These are phyloP conservation scores for Annulohypoxylon truncatum DNA, from an alignment of 2,329 filamentous ascomycete species.

Conservation along the genomic window DNA sequence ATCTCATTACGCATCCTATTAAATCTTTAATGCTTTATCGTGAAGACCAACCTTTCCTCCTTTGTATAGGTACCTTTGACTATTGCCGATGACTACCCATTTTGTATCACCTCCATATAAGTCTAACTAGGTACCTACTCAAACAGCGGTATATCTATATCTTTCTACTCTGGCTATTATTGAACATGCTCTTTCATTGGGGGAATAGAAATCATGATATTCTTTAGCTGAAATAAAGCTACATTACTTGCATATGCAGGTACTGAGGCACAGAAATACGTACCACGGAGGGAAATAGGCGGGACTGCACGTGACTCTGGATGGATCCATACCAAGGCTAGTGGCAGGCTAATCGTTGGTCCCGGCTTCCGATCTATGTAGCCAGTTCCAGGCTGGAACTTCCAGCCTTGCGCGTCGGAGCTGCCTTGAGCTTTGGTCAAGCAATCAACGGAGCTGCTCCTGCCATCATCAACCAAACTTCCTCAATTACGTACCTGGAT, in stretches of 20 bases:
- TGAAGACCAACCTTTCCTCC: neutral
- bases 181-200: no score
- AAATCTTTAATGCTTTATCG: neutral
- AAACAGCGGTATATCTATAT: no score
- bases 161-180: neutral
- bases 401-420: constrained; percentile 49
- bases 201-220: neutral
- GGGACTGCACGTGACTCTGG: constrained; percentile 12
- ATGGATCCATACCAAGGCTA: constrained; percentile 1
- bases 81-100: neutral
- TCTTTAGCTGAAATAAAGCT: neutral
- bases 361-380: constrained; percentile 19
- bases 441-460: constrained; percentile 31
- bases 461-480: constrained; percentile 43
- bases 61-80: no score
- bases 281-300: neutral
- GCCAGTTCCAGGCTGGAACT: no score
- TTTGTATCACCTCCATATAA: neutral
- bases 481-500: constrained; percentile 7
- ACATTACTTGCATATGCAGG: constrained; percentile 12
- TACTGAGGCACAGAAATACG: neutral
- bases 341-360: constrained; percentile 2
- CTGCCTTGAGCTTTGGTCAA: constrained; percentile 46
- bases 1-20: neutral
- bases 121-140: no score